Evolutionary conservation across 192 early-diverging fungal species (phyloP).

Genomic region (Coemansia sp.): DNA sequence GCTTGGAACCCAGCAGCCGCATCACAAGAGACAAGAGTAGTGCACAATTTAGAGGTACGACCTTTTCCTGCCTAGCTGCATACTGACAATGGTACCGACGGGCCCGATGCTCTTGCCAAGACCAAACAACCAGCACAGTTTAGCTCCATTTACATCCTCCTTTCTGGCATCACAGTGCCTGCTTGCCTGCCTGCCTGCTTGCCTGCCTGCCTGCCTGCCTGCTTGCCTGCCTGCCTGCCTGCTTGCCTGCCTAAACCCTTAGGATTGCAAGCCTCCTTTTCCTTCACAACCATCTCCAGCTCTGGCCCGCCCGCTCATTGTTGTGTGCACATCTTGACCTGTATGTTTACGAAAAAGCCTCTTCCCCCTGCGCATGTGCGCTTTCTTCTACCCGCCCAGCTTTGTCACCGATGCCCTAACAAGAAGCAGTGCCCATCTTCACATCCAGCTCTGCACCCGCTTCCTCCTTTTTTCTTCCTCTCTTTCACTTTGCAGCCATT

Average conservation of each 20-base stretch:
- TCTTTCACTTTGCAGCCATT: neutral
- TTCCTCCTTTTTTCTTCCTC: too few relatives aligned
- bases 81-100: neutral
- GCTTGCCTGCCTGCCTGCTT: too few relatives aligned
- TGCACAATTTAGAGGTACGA: neutral
- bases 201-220: too few relatives aligned
- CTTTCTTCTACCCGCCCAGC: neutral
- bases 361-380: neutral
- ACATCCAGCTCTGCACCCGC: neutral
- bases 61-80: neutral
- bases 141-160: neutral
- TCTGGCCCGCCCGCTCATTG: slow-evolving; percentile 5
- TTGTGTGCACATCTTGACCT: neutral
- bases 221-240: too few relatives aligned
- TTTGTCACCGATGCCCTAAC: neutral
- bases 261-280: slow-evolving; percentile 13
- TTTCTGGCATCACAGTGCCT: neutral
- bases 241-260: neutral
- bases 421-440: neutral
- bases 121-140: neutral
- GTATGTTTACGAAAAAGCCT: slow-evolving; percentile 11
- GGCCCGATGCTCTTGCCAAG: neutral
- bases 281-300: neutral
- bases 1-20: neutral
- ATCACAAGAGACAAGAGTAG: neutral